Conservation (phyloP, 208 protist genomes). For the Trypanosoma brucei region DNA sequence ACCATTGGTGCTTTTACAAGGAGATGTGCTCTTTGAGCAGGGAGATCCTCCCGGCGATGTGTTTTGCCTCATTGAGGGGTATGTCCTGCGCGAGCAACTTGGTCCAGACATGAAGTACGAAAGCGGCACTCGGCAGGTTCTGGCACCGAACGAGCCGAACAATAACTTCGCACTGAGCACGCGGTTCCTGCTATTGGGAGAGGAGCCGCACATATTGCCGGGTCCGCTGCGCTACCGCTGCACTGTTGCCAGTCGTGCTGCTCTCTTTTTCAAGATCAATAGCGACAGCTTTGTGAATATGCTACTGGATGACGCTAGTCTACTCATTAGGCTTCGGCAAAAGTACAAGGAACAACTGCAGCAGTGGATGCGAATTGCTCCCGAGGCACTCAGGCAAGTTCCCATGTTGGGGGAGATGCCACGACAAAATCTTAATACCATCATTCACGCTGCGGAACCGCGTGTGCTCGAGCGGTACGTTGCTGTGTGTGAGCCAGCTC, state of each 20-base stretch:
- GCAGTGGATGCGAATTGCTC: constrained; percentile 61
- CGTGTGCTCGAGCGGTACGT: constrained; percentile 54
- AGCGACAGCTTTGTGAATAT: constrained; percentile 72
- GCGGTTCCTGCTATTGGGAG: constrained; percentile 78
- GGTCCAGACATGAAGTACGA: constrained; percentile 40
- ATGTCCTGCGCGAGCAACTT: constrained; percentile 41
- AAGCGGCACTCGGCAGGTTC: constrained; percentile 39
- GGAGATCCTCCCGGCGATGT: constrained; percentile 61
- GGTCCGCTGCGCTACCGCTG: constrained; percentile 68
- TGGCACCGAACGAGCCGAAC: constrained; percentile 53
- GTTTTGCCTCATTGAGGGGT: constrained; percentile 79
- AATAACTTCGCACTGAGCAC: constrained; percentile 39
- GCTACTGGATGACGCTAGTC: constrained; percentile 72
- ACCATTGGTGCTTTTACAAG: constrained; percentile 56
- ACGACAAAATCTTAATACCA: constrained; percentile 29
- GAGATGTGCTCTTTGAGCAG: constrained; percentile 73
- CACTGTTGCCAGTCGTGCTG: constrained; percentile 60
- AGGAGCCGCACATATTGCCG: constrained; percentile 80
- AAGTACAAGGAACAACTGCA: constrained; percentile 44
- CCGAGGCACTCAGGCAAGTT: constrained; percentile 47
- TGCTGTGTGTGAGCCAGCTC: constrained; percentile 71
- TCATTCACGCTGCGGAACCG: constrained; percentile 49
- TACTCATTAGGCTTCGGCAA: constrained; percentile 60
- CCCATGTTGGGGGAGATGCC: constrained; percentile 68
- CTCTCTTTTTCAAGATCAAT: constrained; percentile 62